These are phyloP conservation scores for Paulownia fortunei DNA, from an alignment of 257 asterid species.

Conservation along the genomic window DNA sequence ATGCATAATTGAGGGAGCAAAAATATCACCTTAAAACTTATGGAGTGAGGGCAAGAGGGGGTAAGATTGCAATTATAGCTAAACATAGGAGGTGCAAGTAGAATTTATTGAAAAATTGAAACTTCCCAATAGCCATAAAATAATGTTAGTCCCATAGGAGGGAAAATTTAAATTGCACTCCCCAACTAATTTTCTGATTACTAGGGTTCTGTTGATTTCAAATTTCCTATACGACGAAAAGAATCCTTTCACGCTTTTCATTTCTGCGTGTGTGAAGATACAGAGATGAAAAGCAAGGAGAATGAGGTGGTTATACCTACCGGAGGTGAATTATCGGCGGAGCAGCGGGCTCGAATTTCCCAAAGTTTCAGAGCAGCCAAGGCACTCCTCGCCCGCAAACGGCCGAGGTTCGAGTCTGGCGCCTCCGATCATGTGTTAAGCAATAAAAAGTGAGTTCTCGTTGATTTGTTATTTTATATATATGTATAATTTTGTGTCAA, in stretches of 20 bases:
- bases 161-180: slow-evolving; percentile 32
- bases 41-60: neutral
- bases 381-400: slow-evolving; percentile 79
- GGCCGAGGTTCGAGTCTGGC: slow-evolving; percentile 45
- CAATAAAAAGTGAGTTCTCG: slow-evolving; percentile 41
- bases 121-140: neutral
- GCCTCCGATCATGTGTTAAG: slow-evolving; percentile 20
- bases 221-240: neutral
- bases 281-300: slow-evolving; percentile 61
- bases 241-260: neutral
- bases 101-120: neutral
- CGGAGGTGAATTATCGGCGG: slow-evolving; percentile 72
- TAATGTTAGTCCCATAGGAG: slow-evolving; percentile 4
- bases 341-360: slow-evolving; percentile 84
- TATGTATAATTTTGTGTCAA: neutral
- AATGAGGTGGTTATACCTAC: slow-evolving; percentile 43
- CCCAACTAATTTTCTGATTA: neutral
- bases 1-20: too few relatives aligned
- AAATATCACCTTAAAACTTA: neutral
- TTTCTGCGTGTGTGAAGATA: slow-evolving; percentile 16
- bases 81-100: neutral
- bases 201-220: slow-evolving; percentile 28
- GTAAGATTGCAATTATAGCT: too few relatives aligned
- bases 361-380: slow-evolving; percentile 83
- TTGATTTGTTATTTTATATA: neutral